phyloP scores from a whole-genome alignment of 2,329 filamentous ascomycete genomes.

The Exophiala calicioides region DNA sequence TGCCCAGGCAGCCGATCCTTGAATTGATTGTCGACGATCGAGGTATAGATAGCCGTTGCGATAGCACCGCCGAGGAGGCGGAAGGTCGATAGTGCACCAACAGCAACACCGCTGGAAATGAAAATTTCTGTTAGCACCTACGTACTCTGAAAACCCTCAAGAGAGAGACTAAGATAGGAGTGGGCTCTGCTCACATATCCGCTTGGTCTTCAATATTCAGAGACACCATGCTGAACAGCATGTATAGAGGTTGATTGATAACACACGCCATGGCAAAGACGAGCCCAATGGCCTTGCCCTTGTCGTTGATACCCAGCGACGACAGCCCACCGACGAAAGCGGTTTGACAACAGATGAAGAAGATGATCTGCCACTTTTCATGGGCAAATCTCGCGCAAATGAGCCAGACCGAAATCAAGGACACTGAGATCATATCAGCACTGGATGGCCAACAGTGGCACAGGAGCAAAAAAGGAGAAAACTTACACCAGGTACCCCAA shows the following conservation, averaged over 20 bases:
- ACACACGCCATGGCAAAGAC: constrained; percentile 16
- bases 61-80: constrained; percentile 31
- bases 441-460: no score
- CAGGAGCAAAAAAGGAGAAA: not conserved
- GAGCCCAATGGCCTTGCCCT: constrained; percentile 16
- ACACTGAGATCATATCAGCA: constrained; percentile 7
- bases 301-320: constrained; percentile 11
- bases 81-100: constrained; percentile 33
- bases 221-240: constrained; percentile 23
- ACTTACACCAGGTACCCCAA: constrained; percentile 3
- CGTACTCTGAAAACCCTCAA: no score
- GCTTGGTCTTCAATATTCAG: constrained; percentile 21
- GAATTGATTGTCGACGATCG: constrained; percentile 29
- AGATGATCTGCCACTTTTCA: constrained; percentile 20
- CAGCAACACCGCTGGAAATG: constrained; percentile 24
- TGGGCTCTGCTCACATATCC: constrained; percentile 16
- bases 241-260: constrained; percentile 21
- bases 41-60: constrained; percentile 31
- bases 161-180: not conserved
- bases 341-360: constrained; percentile 16
- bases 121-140: not conserved
- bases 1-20: constrained; percentile 7
- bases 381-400: constrained; percentile 17
- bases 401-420: constrained; percentile 21
- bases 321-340: constrained; percentile 16